Evolutionary conservation across 1,139 yeast species (phyloP), one percentile per base, ranked within the genome.

Genomic region (Scheffersomyces cryptocercus): DNA sequence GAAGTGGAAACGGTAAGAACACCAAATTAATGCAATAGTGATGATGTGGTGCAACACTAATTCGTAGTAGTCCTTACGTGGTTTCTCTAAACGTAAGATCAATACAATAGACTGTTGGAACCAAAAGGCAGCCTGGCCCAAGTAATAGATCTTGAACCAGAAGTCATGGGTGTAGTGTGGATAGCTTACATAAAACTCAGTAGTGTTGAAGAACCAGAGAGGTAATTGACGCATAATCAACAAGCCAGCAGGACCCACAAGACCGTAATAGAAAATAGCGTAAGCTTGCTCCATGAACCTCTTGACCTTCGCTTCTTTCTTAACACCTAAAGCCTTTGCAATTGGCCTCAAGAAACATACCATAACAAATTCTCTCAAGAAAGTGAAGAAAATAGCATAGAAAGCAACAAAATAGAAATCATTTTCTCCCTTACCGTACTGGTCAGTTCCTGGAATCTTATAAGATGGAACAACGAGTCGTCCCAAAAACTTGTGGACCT

Each of bases 121-220:
- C 99, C 99, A 93, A 66, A 89, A 93, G 2, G 97, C 88, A 5
- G 98, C 97, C 70, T 93, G 99, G 34, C 89, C 83, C 52, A 93
- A 73, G 65, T 93, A 95, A 62, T 86, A 95, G 13, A 82, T 62
- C 69, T 93, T 93, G 70, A 87, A 87, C 48, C 77, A 71, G 48
- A 74, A 76, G 46, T 81, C 84, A 60, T 88, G 90, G 32, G 86
- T 76, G 50, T 79, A 75, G 68, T 95, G 98, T 10, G 99, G 99
- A 62, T 86, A 93, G 29, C 79, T 71, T 43, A 67, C 76, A 64
- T 89, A 93, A 71, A 93, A 86, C 38, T 88, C 83, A 3, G 82
- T 75, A 6, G 97, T 93, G 62, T 88, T 78, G 65, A 93, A 93
- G 61, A 75, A 85, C 98, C 98, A 91, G 51, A 93, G 64, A 38